phyloP scores from a whole-genome alignment of 345 rosid genomes.

The Arabidopsis arenosa region DNA sequence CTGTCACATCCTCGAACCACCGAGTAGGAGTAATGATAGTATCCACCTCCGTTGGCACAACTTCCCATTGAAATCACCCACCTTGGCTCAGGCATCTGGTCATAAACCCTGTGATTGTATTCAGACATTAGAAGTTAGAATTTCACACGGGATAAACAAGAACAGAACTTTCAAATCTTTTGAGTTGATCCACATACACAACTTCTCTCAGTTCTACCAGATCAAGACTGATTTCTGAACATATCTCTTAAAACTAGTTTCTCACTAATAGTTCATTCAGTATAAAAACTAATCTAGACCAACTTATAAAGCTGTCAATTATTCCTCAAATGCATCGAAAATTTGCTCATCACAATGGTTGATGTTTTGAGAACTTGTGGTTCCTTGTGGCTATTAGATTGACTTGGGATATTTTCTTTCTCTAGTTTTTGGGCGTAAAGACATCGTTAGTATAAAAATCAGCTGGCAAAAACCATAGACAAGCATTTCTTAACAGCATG shows the following conservation, averaged over 20 bases:
- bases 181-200: background rate
- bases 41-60: slow-evolving; percentile 98
- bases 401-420: background rate
- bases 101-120: slow-evolving; percentile 79
- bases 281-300: background rate
- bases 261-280: background rate
- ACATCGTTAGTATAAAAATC: background rate
- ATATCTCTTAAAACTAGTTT: background rate
- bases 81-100: slow-evolving; percentile 98
- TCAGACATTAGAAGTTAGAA: slow-evolving; percentile 11
- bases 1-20: slow-evolving; percentile 98
- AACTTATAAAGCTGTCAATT: background rate
- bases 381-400: slow-evolving; percentile 5
- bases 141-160: slow-evolving; percentile 9
- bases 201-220: background rate
- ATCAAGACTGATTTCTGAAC: slow-evolving; percentile 14
- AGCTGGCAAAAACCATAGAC: background rate
- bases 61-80: slow-evolving; percentile 99
- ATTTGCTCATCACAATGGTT: background rate
- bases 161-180: background rate
- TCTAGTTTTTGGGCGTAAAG: background rate
- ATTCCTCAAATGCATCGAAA: slow-evolving; percentile 11
- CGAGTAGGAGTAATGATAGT: slow-evolving; percentile 97
- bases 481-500: background rate
- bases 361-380: background rate